phyloP scores from a whole-genome alignment of 106 monocot genomes.

The Dendrobium officinale region DNA sequence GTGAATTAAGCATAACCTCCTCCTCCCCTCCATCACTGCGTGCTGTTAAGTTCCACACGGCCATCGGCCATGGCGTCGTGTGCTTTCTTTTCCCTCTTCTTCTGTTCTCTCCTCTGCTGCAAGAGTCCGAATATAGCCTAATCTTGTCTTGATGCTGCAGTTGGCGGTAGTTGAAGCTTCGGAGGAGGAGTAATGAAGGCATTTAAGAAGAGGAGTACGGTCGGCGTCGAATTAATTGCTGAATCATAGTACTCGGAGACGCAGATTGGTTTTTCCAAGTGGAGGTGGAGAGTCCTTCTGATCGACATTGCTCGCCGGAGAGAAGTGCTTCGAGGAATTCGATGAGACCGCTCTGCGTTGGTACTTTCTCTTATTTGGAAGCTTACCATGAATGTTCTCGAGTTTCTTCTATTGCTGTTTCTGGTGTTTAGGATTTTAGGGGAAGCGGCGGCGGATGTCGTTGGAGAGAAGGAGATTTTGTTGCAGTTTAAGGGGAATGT shows the following conservation, averaged over 20 bases:
- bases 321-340: not conserved
- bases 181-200: constrained; percentile 3
- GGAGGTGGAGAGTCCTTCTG: too few relatives aligned
- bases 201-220: not conserved
- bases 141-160: not conserved
- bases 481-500: constrained; percentile 70
- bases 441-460: not conserved
- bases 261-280: not conserved
- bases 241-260: not conserved
- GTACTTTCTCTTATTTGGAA: not conserved
- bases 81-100: not conserved
- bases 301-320: not conserved
- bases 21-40: not conserved
- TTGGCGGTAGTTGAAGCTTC: not conserved
- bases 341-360: not conserved
- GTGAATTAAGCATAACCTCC: not conserved
- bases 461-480: constrained; percentile 50
- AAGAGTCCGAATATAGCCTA: not conserved
- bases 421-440: not conserved
- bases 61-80: not conserved
- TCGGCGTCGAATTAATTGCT: not conserved
- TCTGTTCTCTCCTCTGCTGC: not conserved
- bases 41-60: not conserved
- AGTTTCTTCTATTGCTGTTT: not conserved
- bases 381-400: not conserved